A percentile compares a stretch with the other conserved stretches of the same genome.
phyloP scores from a whole-genome alignment of 2,329 filamentous ascomycete genomes.

The Penicillium sp. region DNA sequence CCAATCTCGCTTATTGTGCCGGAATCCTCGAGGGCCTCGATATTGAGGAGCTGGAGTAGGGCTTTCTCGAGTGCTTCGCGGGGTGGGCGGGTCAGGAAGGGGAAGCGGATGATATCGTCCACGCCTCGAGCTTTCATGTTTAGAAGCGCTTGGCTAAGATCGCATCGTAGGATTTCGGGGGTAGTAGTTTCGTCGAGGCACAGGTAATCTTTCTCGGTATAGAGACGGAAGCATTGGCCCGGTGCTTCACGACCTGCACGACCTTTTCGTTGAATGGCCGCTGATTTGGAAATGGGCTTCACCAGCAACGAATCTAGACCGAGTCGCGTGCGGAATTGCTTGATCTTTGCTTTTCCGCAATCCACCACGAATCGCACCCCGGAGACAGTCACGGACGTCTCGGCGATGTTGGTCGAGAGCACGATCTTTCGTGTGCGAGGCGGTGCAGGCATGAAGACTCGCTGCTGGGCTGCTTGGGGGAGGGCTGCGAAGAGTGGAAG shows the following conservation, averaged over 20 bases:
- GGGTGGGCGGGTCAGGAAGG: conserved; percentile 81
- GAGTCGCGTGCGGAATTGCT: conserved; percentile 81
- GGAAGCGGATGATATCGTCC: conserved; percentile 78
- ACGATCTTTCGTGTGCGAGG: conserved; percentile 85
- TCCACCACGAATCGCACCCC: conserved; percentile 92
- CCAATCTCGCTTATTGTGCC: conserved; percentile 77
- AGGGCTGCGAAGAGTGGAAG: conserved; percentile 89
- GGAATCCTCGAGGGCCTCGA: conserved; percentile 73
- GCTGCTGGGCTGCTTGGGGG: conserved; percentile 82
- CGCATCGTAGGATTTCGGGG: conserved; percentile 89
- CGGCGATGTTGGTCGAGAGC: conserved; percentile 95
- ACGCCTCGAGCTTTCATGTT: conserved; percentile 94
- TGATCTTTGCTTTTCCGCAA: conserved; percentile 90
- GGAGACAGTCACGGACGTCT: conserved; percentile 94
- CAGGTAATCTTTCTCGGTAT: conserved; percentile 77
- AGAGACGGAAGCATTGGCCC: conserved; percentile 87
- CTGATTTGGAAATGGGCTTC: conserved; percentile 90
- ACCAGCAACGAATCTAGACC: conserved; percentile 89
- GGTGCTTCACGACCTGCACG: conserved; percentile 90
- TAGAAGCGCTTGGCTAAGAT: conserved; percentile 81
- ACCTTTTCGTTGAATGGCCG: conserved; percentile 87
- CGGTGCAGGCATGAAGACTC: conserved; percentile 77
- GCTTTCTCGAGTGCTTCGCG: conserved; percentile 80
- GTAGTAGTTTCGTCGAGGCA: conserved; percentile 72
- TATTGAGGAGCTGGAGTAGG: conserved; percentile 75